These are phyloP conservation scores for Chernovozyma aurita DNA, from an alignment of 1,139 yeast genomes.

Conservation along the genomic window DNA sequence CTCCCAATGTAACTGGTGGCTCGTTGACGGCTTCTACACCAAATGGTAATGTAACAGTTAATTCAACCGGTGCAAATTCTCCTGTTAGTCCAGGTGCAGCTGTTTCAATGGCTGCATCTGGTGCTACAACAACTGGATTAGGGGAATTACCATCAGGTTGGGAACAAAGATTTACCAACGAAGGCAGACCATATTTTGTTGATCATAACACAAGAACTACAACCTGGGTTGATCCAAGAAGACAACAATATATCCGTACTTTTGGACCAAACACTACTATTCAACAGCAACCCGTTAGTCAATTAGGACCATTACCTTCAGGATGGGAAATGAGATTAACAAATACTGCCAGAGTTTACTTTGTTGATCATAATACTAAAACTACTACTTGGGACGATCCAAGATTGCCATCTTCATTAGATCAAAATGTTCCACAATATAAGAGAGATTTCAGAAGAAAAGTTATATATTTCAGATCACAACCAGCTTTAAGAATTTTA, in stretches of 20 bases:
- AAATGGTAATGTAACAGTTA: constrained; percentile 43
- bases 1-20: constrained; percentile 27
- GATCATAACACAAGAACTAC: constrained; percentile 98
- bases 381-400: constrained; percentile 99
- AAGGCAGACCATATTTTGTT: constrained; percentile 96
- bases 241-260: constrained; percentile 96
- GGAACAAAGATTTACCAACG: constrained; percentile 98
- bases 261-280: constrained; percentile 87
- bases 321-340: constrained; percentile 99
- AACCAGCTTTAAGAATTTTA: constrained; percentile 92
- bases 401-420: constrained; percentile 91
- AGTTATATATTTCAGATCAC: constrained; percentile 94
- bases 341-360: constrained; percentile 95
- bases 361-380: constrained; percentile 97
- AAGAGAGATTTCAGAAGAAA: constrained; percentile 98
- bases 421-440: constrained; percentile 97
- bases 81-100: constrained; percentile 68
- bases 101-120: constrained; percentile 77
- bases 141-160: constrained; percentile 98
- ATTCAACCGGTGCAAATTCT: constrained; percentile 40
- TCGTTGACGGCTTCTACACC: constrained; percentile 22
- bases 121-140: constrained; percentile 90
- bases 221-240: constrained; percentile 99
- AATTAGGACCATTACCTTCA: constrained; percentile 93
- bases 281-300: constrained; percentile 98